A percentile compares a stretch with the other conserved stretches of the same genome.
Conservation (phyloP, 2,329 filamentous ascomycete genomes). For the Penicillium brevicompactum region DNA sequence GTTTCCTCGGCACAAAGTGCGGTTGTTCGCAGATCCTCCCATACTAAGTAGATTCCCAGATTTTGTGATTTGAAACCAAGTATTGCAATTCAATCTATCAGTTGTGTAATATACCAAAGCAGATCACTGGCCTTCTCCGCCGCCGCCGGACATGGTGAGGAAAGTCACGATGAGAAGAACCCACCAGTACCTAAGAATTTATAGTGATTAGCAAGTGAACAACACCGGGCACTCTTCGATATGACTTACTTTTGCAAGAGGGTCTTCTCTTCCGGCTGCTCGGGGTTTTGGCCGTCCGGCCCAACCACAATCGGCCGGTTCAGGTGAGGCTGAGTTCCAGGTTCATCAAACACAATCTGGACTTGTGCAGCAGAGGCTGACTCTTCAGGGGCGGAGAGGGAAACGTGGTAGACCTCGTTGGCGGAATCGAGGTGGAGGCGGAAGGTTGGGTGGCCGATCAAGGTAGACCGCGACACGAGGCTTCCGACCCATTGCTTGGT, state of each 20-base stretch:
- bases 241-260: constrained; percentile 46
- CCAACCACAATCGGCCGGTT: constrained; percentile 43
- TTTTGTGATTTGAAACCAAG: background rate
- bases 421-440: constrained; percentile 43
- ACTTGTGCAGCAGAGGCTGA: constrained; percentile 28
- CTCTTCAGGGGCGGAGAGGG: constrained; percentile 32
- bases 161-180: constrained; percentile 45
- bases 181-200: constrained; percentile 49
- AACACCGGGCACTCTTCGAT: background rate
- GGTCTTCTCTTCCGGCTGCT: constrained; percentile 45
- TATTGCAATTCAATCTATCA: background rate
- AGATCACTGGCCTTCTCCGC: constrained; percentile 33
- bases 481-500: constrained; percentile 45
- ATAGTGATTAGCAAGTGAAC: background rate
- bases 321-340: constrained; percentile 41
- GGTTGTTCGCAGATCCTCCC: background rate
- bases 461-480: constrained; percentile 39
- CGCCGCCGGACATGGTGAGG: constrained; percentile 44
- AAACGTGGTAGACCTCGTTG: constrained; percentile 43
- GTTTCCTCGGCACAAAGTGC: too few relatives aligned
- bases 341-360: constrained; percentile 35
- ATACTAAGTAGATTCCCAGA: background rate
- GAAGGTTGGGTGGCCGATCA: constrained; percentile 35
- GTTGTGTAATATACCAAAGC: background rate
- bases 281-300: constrained; percentile 41